Conservation (phyloP, 177 flowering plant species). For the Tripterygium wilfordii region DNA sequence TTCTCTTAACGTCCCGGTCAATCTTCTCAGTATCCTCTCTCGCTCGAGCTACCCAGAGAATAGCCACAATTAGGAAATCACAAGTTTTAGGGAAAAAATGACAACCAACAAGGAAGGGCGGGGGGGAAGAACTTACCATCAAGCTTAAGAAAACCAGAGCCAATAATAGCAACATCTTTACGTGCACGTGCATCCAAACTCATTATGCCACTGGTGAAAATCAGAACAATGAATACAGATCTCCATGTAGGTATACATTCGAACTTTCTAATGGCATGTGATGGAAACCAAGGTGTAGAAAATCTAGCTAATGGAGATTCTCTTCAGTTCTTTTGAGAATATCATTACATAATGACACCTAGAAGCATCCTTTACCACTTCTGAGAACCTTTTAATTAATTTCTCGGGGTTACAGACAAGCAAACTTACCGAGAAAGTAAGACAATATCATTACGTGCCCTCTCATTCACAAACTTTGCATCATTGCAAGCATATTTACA, state of each 20-base stretch:
- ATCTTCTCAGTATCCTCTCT: constrained; percentile 87
- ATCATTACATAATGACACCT: no score
- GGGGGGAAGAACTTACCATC: constrained; percentile 56
- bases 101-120: no score
- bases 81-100: no score
- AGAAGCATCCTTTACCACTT: no score
- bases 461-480: constrained; percentile 88
- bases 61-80: background rate
- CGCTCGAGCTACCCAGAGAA: constrained; percentile 67
- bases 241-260: no score
- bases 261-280: no score
- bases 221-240: constrained; percentile 4
- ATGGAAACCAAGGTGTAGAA: no score
- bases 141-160: constrained; percentile 78
- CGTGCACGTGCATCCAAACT: constrained; percentile 93
- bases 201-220: constrained; percentile 61
- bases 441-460: constrained; percentile 85
- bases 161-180: constrained; percentile 88
- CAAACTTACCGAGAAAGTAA: constrained; percentile 89
- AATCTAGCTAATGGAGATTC: no score
- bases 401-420: no score
- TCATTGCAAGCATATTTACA: constrained; percentile 77
- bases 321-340: no score
- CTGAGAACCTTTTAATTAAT: no score
- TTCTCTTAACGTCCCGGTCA: constrained; percentile 75